Conservation (phyloP, 352 stramenopile genomes). For the Blastocystis sp. region DNA sequence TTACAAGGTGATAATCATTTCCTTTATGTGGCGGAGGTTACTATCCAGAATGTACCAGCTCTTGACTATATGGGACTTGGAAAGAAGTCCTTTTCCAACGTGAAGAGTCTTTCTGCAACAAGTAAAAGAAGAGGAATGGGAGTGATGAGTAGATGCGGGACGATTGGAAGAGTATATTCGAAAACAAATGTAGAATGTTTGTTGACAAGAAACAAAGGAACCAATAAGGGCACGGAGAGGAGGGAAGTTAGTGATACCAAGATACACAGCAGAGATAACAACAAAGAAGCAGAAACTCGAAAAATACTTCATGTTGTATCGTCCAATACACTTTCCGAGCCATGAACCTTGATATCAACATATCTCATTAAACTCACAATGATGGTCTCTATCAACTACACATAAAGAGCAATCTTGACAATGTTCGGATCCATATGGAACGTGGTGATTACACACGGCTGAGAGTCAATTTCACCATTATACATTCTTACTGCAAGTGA, state of each 20-base stretch:
- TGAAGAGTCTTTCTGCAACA: no score
- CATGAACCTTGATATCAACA: not conserved
- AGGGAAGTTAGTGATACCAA: not conserved
- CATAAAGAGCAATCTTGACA: slow-evolving; percentile 28
- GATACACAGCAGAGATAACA: slow-evolving; percentile 29
- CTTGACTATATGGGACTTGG: no score
- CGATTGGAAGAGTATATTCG: no score
- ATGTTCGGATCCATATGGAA: not conserved
- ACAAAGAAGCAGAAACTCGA: slow-evolving; percentile 12
- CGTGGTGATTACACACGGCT: slow-evolving; percentile 1
- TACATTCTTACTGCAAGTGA: not conserved
- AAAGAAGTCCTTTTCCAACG: no score
- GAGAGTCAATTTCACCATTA: not conserved
- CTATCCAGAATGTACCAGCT: no score
- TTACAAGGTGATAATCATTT: no score
- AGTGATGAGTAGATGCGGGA: no score
- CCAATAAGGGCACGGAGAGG: not conserved
- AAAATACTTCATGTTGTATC: slow-evolving; percentile 31
- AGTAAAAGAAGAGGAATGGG: no score
- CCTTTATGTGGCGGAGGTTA: no score
- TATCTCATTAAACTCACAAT: not conserved
- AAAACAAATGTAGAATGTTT: no score
- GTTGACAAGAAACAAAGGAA: not conserved
- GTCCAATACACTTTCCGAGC: slow-evolving; percentile 49
- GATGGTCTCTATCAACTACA: slow-evolving; percentile 13